Base-by-base conservation (phyloP, 1,139 yeast species). In the Yamadazyma pseudoaaseri region DNA sequence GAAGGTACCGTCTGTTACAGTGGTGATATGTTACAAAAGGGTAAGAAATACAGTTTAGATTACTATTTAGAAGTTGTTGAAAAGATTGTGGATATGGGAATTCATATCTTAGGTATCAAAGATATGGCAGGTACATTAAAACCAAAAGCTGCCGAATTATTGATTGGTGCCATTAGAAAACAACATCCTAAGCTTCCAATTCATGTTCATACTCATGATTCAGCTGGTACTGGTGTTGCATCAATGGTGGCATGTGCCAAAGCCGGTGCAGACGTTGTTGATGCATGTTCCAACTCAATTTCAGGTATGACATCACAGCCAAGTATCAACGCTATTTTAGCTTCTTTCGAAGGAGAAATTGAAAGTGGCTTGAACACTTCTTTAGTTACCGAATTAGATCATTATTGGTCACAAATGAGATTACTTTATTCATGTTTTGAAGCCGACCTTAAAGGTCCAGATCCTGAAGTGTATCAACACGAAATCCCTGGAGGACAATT, bases 401-500 rank as follows among this genome's bases (percentile, higher is more conserved):
- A 85, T 44, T 92, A 92, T 75, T 92, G 99, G 99, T 95, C 95
- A 27, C 97, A 92, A 70, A 90, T 94, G 94, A 82, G 99, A 68
- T 73, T 92, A 54, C 72, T 94, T 48, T 92, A 92, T 73, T 85
- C 96, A 31, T 89, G 96, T 65, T 92, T 94, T 63, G 99, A 89
- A 67, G 97, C 98, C 34, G 97, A 92, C 56, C 78, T 92, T 63
- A 94, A 92, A 76, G 98, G 98, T 36, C 98, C 99, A 41, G 99
- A 92, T 65, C 97, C 99, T 48, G 98, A 92, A 65, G 98, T 92
- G 36, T 92, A 92, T 64, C 81, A 81, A 49, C 98, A 92, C 69
- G 99, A 92, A 73, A 92, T 92, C 49, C 99, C 99, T 34, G 99
- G 99, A 70, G 98, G 98, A 48, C 99, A 92, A 70, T 79, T 92